These are phyloP conservation scores for Tolypocladium nubicola DNA, from an alignment of 2,329 filamentous ascomycete species.

Conservation along the genomic window DNA sequence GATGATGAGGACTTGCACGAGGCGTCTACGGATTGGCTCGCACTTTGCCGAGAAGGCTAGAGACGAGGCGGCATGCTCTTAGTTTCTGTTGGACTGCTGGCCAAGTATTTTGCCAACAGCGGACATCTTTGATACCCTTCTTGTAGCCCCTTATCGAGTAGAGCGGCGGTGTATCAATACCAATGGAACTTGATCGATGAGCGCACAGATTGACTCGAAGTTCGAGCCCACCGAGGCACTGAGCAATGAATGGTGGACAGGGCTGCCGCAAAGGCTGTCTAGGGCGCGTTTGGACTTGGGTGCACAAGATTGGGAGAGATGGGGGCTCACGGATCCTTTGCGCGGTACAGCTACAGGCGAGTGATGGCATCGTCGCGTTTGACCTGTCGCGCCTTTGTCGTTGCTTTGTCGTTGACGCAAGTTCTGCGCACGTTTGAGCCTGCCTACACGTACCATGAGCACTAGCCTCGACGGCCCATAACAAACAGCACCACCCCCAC, in stretches of 20 bases:
- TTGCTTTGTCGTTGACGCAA: too few species aligned
- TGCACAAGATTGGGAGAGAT: not conserved
- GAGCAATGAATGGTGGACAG: not conserved
- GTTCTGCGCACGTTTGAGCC: not conserved
- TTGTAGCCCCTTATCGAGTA: constrained; percentile 3
- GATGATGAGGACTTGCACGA: not conserved
- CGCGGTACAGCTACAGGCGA: not conserved
- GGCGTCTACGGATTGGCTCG: not conserved
- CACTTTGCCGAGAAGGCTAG: not conserved
- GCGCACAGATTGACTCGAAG: too few species aligned
- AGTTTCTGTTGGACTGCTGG: not conserved
- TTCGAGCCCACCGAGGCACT: too few species aligned
- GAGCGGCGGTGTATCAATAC: not conserved
- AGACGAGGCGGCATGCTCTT: not conserved
- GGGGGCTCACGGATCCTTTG: too few species aligned
- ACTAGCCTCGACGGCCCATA: not conserved
- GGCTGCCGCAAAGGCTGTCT: not conserved
- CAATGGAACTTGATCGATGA: not conserved
- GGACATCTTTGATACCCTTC: constrained; percentile 15
- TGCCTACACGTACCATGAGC: not conserved
- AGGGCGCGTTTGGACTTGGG: not conserved
- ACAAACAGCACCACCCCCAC: not conserved
- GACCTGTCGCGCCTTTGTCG: too few species aligned
- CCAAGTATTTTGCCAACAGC: not conserved
- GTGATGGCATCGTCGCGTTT: too few species aligned